Percentiles rank a stretch among this genome's conserved stretches.
These are phyloP conservation scores for Flaveria linearis DNA, from an alignment of 129 eudicot genomes.

Conservation along the genomic window DNA sequence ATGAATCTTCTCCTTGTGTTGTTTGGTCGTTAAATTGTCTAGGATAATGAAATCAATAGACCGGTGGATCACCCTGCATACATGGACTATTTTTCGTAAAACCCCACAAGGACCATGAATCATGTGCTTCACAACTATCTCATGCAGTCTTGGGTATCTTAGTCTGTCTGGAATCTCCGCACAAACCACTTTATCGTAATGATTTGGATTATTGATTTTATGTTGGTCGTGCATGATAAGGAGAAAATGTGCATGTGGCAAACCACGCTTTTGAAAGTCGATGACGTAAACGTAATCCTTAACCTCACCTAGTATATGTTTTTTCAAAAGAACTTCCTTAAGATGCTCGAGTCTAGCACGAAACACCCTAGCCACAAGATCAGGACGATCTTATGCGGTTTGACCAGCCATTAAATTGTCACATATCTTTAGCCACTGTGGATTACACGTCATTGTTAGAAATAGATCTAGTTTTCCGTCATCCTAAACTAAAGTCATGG, in stretches of 20 bases:
- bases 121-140: slow-evolving; percentile 32
- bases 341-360: neutral
- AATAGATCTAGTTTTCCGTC: no score
- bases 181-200: slow-evolving; percentile 14
- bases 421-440: neutral
- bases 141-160: neutral
- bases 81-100: neutral
- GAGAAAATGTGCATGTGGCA: neutral
- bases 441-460: neutral
- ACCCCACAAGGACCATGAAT: slow-evolving; percentile 34
- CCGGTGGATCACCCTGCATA: slow-evolving; percentile 10
- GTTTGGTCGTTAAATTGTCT: neutral
- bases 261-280: slow-evolving; percentile 25
- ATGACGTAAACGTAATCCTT: slow-evolving; percentile 24
- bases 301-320: slow-evolving; percentile 23
- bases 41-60: slow-evolving; percentile 14
- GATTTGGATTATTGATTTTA: slow-evolving; percentile 3
- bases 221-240: neutral
- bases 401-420: neutral
- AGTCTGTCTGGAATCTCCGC: slow-evolving; percentile 7
- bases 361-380: neutral
- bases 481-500: no score
- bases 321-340: slow-evolving; percentile 3
- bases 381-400: neutral
- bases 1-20: slow-evolving; percentile 14